Base-by-base conservation (phyloP, 352 stramenopile genomes). In the Phytophthora boehmeriae region DNA sequence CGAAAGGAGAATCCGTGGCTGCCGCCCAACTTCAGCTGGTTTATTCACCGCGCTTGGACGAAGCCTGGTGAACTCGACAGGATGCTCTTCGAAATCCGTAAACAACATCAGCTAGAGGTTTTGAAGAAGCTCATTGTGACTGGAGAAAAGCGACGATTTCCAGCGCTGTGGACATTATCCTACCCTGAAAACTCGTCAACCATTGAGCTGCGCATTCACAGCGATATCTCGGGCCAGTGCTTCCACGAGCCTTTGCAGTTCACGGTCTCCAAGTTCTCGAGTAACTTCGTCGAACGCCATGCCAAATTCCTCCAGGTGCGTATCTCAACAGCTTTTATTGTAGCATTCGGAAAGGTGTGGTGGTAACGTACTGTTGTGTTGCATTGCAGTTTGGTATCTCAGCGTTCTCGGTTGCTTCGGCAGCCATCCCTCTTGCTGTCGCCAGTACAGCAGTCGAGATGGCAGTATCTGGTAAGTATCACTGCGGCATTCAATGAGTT, bases 121-220 rank as follows among this genome's bases (percentile, higher is more conserved):
- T 19, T 59, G 8, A 42, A 22, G 22, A 51, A 45, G 30, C 52
- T 50, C 11, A 28, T 45, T 8, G 13, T 41, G 16, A 23, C 27
- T 19, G 13, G 22, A 22, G 39, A 59, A 27, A 44, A 50, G 27
- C 52, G 52, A 9, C 11, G n/a, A 27, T 51, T 35, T 22, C 52
- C 52, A 8, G 27, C 39, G 19, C 6, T 59, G 3, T 59, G 52
- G 52, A 45, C 52, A 22, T 16, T 51, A 4, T 17, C 14, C 34
- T 41, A 49, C 35, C 11, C 20, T 27, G 14, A 45, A 57, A 19
- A 43, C 0, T 13, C 28, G 25, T 27, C 6, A 5, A 14, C 22
- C 5, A 44, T 67, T 13, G 36, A 62, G 28, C 13, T 67, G 8
- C 46, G 44, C 4, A 47, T 67, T 19, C 51, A 66, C 20, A 67